These are phyloP conservation scores for Crepidotus sp. DNA, from an alignment of 1,284 basidiomycete species.

Conservation along the genomic window DNA sequence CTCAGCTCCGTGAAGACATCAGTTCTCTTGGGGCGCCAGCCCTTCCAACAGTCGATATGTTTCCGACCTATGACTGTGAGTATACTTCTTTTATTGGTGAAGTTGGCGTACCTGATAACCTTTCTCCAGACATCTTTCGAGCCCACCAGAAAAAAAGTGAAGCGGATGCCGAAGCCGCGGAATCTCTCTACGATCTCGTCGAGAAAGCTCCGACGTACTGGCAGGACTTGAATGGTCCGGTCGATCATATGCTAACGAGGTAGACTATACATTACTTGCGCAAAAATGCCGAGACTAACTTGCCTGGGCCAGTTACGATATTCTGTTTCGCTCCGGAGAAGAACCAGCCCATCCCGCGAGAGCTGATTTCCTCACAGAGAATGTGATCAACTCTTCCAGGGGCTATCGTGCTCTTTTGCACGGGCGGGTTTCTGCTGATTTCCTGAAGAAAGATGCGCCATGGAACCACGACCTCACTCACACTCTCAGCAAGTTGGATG, in stretches of 20 bases:
- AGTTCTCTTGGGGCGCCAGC: constrained; percentile 39
- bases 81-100: background rate
- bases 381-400: constrained; percentile 37
- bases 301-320: constrained; percentile 44
- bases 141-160: constrained; percentile 19
- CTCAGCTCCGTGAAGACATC: constrained; percentile 27
- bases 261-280: constrained; percentile 22
- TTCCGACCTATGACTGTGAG: constrained; percentile 44
- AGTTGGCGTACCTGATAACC: constrained; percentile 5
- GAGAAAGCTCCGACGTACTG: constrained; percentile 47
- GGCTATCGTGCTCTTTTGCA: constrained; percentile 45
- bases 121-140: constrained; percentile 32
- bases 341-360: constrained; percentile 35
- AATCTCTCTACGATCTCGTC: constrained; percentile 38
- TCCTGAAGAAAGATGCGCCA: constrained; percentile 32
- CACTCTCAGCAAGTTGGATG: constrained; percentile 35
- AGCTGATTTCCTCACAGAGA: constrained; percentile 49
- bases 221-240: constrained; percentile 38
- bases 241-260: constrained; percentile 53
- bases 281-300: constrained; percentile 3
- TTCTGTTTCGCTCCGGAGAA: constrained; percentile 43
- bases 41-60: constrained; percentile 39
- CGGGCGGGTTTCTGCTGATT: constrained; percentile 35
- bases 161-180: constrained; percentile 27
- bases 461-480: constrained; percentile 47